Conservation (phyloP, 2,329 filamentous ascomycete genomes). For the Penicillium crustosum region DNA sequence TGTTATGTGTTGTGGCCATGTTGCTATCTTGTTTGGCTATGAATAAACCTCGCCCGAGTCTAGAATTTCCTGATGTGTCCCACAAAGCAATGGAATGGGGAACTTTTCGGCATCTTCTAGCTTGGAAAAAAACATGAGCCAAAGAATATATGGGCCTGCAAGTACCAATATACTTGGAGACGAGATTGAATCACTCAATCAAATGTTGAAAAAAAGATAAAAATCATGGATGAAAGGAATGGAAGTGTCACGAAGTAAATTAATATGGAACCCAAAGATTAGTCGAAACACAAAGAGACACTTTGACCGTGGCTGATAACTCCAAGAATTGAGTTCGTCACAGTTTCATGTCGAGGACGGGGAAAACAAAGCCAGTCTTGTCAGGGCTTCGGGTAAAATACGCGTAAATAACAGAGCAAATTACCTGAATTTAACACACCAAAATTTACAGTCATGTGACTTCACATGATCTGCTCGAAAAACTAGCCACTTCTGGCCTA, state of each 20-base stretch:
- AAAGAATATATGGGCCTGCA: neutral
- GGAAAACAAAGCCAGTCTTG: neutral
- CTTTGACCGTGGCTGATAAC: neutral
- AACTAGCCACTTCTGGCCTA: conserved; percentile 21
- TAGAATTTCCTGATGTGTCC: neutral
- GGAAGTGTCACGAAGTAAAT: neutral
- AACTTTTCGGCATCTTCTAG: neutral
- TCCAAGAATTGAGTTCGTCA: neutral
- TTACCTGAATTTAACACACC: neutral
- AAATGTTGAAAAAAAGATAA: neutral
- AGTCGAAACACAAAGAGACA: conserved; percentile 1
- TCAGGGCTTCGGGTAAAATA: conserved; percentile 5
- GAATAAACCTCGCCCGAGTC: too few species aligned
- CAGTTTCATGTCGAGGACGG: neutral
- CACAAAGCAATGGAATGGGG: neutral
- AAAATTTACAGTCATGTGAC: conserved; percentile 4
- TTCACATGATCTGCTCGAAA: conserved; percentile 7
- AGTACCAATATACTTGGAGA: neutral
- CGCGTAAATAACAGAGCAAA: neutral
- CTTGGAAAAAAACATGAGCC: neutral
- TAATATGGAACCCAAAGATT: neutral
- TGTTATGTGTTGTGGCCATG: neutral
- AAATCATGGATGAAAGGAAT: neutral
- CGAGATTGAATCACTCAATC: neutral
- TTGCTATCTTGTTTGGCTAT: neutral